Evolutionary conservation across 2,329 filamentous ascomycete species (phyloP), one percentile per base, ranked within the genome.

Genomic region (Camptophora hylomeconis): DNA sequence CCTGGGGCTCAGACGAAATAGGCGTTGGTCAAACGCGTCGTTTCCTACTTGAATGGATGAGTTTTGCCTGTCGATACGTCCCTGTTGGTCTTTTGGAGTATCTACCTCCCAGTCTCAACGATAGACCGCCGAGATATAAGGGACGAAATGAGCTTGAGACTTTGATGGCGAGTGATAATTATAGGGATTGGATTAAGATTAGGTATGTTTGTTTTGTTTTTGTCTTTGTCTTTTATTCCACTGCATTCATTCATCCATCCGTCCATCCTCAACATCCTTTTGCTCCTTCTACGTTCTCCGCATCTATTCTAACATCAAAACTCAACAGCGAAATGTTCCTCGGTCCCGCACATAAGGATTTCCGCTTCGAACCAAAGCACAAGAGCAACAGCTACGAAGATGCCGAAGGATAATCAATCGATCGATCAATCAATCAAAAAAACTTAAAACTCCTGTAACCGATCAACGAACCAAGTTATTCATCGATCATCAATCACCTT

Each of bases 131-230:
- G 5, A 72, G 74, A 24, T 98, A 80, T 51, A 70, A 64, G 45
- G 86, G 87, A 12, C 67, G 89, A 34, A 78, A 89, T 54, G 89
- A 98, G 30, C 56, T 98, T 49, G 89, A 98, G 67, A 92, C 82
- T n/a, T 60, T 98, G 41, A 67, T 98, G 58, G 77, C 76, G 9
- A 94, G 84, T 56, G 72, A 73, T 39, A 84, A 95, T 56, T 94
- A 92, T 60, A 80, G 78, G 59, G 89, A 98, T 55, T 98, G 89
- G 89, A 84, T 98, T 53, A 95, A 93, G 63, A 92, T 98, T 47
- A 92, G 77, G 84, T 89, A 69, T 53, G 73, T 65, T 34, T 30
- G 33, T 8, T 26, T 24, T 24, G 29, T 11, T 17, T 36, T 29
- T 20, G 5, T 21, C 30, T 23, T 3, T 23, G 7, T 5, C 10